Percentiles rank a stretch among this genome's conserved stretches.
Evolutionary conservation across 208 protist species (phyloP).

Genomic region (Crithidia fasciculata): DNA sequence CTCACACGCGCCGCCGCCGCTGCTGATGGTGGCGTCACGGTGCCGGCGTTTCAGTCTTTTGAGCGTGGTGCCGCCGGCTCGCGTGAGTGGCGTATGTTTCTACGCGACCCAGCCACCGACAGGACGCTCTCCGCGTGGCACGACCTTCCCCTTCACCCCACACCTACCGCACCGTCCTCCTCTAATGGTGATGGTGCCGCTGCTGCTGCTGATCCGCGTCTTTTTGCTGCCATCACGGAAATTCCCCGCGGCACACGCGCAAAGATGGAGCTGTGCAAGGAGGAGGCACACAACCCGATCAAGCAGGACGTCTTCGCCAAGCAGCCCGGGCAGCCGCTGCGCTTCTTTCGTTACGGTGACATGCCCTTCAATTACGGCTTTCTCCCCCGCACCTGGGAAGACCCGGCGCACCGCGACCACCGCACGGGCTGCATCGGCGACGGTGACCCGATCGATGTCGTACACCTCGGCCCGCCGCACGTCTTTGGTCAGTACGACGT

Average conservation of each 20-base stretch:
- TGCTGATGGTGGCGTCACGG: not conserved
- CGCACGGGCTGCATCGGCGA: conserved; percentile 83
- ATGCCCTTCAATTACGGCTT: conserved; percentile 96
- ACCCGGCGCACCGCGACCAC: conserved; percentile 45
- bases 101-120: conserved; percentile 25
- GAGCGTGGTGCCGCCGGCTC: conserved; percentile 31
- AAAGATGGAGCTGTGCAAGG: conserved; percentile 94
- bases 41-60: conserved; percentile 23
- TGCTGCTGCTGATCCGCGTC: conserved; percentile 26
- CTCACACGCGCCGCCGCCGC: not conserved
- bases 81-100: conserved; percentile 68
- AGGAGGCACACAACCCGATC: conserved; percentile 92
- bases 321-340: conserved; percentile 62
- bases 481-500: conserved; percentile 50
- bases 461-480: conserved; percentile 66
- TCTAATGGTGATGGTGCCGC: not conserved
- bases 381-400: conserved; percentile 95
- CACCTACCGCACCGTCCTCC: not conserved
- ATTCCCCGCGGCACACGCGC: conserved; percentile 89
- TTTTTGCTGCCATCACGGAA: conserved; percentile 83
- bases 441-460: conserved; percentile 91
- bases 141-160: conserved; percentile 53
- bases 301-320: conserved; percentile 86
- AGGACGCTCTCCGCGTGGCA: conserved; percentile 70
- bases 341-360: conserved; percentile 85